Evolutionary conservation across 176 grass and related monocot species (phyloP).

Genomic region (sorghum (Sorghum bicolor)): Sorghum_bicolor_NCBIv3 NC_012873.2:4020001-4020500

Average conservation of each 20-base stretch:
- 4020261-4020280: constrained; percentile 59
- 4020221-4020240: constrained; percentile 55
- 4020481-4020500: constrained; percentile 43
- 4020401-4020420: constrained; percentile 49
- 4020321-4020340: not conserved
- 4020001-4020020: not conserved
- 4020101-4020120: constrained; percentile 34
- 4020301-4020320: constrained; percentile 61
- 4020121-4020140: constrained; percentile 81
- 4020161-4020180: constrained; percentile 64
- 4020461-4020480: constrained; percentile 36
- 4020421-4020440: constrained; percentile 49
- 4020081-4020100: not conserved
- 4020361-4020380: not conserved
- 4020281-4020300: constrained; percentile 56
- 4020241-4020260: constrained; percentile 65
- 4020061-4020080: not conserved
- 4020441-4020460: constrained; percentile 45
- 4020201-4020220: constrained; percentile 61
- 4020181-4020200: constrained; percentile 68
- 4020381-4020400: not conserved
- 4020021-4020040: not conserved
- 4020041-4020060: not conserved
- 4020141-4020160: constrained; percentile 67
- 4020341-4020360: constrained; percentile 29